These are phyloP conservation scores for Suhomyces emberorum DNA, from an alignment of 805 yeast genomes.

Conservation along the genomic window DNA sequence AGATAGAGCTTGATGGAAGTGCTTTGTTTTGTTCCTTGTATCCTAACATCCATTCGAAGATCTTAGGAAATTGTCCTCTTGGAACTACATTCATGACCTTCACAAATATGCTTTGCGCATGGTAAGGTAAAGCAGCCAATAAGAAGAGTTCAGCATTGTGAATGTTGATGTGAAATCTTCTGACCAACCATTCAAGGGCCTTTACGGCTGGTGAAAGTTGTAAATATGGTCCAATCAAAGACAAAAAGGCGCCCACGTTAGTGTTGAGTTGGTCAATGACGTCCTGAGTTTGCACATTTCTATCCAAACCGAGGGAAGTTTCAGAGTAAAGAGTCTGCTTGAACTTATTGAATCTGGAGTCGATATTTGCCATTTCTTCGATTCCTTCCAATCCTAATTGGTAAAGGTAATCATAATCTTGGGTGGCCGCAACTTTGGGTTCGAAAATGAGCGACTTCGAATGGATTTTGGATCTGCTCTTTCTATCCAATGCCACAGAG, in stretches of 20 bases:
- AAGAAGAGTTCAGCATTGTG: conserved; percentile 73
- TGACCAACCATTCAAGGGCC: conserved; percentile 91
- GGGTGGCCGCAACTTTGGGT: conserved; percentile 85
- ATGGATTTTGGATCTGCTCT: conserved; percentile 80
- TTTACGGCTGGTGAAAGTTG: conserved; percentile 69
- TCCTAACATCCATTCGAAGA: conserved; percentile 68
- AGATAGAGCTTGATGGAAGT: conserved; percentile 67
- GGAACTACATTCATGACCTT: conserved; percentile 72
- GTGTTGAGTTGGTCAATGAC: conserved; percentile 69
- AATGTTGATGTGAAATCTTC: conserved; percentile 83
- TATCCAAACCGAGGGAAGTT: conserved; percentile 72
- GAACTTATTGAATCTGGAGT: conserved; percentile 71
- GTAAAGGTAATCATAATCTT: conserved; percentile 82
- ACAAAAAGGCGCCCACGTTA: conserved; percentile 71
- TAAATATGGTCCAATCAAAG: conserved; percentile 74
- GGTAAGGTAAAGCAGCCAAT: conserved; percentile 77
- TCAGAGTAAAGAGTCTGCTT: conserved; percentile 75
- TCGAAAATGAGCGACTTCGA: conserved; percentile 86
- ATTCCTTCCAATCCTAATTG: conserved; percentile 73
- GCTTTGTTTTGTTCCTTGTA: conserved; percentile 60
- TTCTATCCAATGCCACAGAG: conserved; percentile 80
- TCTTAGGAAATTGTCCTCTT: conserved; percentile 60
- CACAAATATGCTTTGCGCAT: conserved; percentile 66
- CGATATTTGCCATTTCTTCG: conserved; percentile 66
- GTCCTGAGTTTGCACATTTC: conserved; percentile 77